These are phyloP conservation scores for Penicillium sp. DNA, from an alignment of 2,329 filamentous ascomycete genomes.

Conservation along the genomic window DNA sequence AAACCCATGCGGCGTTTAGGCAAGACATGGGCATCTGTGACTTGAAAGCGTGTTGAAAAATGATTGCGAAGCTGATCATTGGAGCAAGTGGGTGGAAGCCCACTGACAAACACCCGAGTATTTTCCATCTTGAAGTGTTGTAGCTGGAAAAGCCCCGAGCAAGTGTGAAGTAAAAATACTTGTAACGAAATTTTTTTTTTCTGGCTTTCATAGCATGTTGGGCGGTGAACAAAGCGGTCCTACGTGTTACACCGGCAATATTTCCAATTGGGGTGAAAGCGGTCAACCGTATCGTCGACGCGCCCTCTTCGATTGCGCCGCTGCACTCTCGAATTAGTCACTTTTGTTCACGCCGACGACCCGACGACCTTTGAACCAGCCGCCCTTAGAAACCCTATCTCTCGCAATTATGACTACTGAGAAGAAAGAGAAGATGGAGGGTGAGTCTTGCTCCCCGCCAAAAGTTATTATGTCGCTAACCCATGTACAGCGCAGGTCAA, in stretches of 20 bases:
- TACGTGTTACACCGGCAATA: slow-evolving; percentile 9
- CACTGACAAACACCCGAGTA: slow-evolving; percentile 71
- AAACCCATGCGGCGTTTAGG: slow-evolving; percentile 89
- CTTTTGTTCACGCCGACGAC: neutral
- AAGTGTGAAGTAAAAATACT: slow-evolving; percentile 16
- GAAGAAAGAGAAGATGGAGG: slow-evolving; percentile 73
- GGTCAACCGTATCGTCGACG: slow-evolving; percentile 13
- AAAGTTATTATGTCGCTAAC: slow-evolving; percentile 18
- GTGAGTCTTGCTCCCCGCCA: slow-evolving; percentile 46
- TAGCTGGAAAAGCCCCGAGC: slow-evolving; percentile 20
- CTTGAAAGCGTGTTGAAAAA: slow-evolving; percentile 73
- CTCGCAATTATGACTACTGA: slow-evolving; percentile 46
- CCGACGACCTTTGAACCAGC: neutral
- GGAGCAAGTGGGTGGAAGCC: slow-evolving; percentile 80
- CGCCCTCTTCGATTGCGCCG: slow-evolving; percentile 11
- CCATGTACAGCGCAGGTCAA: slow-evolving; percentile 79
- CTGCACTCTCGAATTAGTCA: neutral
- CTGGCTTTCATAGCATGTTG: slow-evolving; percentile 29
- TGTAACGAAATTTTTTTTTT: slow-evolving; percentile 30
- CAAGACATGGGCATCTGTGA: slow-evolving; percentile 93
- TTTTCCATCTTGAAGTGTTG: slow-evolving; percentile 61
- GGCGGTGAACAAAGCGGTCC: slow-evolving; percentile 33
- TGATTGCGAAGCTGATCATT: slow-evolving; percentile 86
- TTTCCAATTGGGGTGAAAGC: slow-evolving; percentile 5
- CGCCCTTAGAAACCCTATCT: neutral